Evolutionary conservation across 768 basidiomycete species (phyloP).

Genomic region (Trichaptum fuscoviolaceum): DNA sequence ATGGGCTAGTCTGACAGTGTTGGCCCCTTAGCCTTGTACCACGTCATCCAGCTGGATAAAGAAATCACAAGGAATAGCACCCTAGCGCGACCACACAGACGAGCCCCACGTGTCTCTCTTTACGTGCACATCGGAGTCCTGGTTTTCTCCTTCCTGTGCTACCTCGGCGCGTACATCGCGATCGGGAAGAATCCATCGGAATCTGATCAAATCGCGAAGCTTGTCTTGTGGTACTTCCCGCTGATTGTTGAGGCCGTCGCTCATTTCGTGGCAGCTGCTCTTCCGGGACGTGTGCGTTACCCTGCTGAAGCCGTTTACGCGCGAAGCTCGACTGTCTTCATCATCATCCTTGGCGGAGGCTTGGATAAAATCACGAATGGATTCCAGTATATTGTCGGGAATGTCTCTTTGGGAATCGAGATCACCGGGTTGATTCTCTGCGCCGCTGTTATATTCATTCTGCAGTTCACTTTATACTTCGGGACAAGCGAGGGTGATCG

Average conservation of each 20-base stretch:
- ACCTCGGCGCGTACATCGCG: neutral
- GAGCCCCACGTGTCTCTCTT: neutral
- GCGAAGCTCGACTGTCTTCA: constrained; percentile 3
- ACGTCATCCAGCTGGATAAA: neutral
- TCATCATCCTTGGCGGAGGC: constrained; percentile 4
- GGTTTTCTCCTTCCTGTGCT: constrained; percentile 1
- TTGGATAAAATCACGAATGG: constrained; percentile 3
- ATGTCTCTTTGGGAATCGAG: neutral
- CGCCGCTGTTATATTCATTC: neutral
- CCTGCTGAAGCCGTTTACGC: constrained; percentile 1
- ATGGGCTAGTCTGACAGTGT: neutral
- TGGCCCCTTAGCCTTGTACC: neutral
- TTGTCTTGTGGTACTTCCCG: constrained; percentile 3
- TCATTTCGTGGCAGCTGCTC: neutral
- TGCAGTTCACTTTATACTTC: neutral
- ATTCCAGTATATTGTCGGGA: constrained; percentile 3
- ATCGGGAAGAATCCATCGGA: neutral
- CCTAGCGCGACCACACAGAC: neutral
- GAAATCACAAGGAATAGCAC: neutral
- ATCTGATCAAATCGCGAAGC: neutral
- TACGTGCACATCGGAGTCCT: neutral
- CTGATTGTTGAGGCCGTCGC: neutral
- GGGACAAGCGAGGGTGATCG: neutral
- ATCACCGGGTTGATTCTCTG: neutral
- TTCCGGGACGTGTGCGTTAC: neutral